Evolutionary conservation across 75 land plant species (phyloP), one percentile per base, ranked within the genome.

Genomic region (Cryptomeria japonica): DNA sequence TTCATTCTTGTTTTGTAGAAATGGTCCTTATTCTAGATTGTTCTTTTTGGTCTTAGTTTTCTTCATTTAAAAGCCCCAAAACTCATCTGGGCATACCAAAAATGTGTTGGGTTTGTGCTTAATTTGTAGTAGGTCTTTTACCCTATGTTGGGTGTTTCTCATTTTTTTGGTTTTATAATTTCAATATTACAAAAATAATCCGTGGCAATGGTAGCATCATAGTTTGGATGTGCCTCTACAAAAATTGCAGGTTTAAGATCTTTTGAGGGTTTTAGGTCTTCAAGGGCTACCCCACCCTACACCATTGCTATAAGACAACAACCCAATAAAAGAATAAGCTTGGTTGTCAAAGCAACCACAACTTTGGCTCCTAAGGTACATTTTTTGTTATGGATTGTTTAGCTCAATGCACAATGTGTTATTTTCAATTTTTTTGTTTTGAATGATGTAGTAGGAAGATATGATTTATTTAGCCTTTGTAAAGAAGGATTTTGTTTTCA

Each of bases 321-420:
- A 80, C 31, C 32, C 11, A 37, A 42, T 25, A 42, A 49, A 80
- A 80, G 83, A 39, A 72, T 11, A n/a, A 42, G 19, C 8, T 80
- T 80, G 47, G 49, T 80, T 42, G 83, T 80, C n/a, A 80, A 80
- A 42, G 83, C 49, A 42, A 49, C 83, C 31, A 80, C 83, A 19
- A 22, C 83, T 80, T 49, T 80, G 83, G 83, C 83, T 80, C 83
- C 83, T 18, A 80, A 80, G 83, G 83, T 10, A 8, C 12, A 7
- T 39, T 41, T 39, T 79, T 38, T 77, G 41, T 1, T 68, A 0
- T 31, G 5, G 25, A 6, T 4, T 68, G 25, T 5, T 70, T 70
- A 8, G n/a, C 75, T 16, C 34, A 31, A 6, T 31, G 75, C 10
- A 16, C 5, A 12, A 70, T 6, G 1, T 28, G 28, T 70, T 44